These are phyloP conservation scores for Zopfochytrium polystomum DNA, from an alignment of 371 early-diverging fungal species.

Conservation along the genomic window DNA sequence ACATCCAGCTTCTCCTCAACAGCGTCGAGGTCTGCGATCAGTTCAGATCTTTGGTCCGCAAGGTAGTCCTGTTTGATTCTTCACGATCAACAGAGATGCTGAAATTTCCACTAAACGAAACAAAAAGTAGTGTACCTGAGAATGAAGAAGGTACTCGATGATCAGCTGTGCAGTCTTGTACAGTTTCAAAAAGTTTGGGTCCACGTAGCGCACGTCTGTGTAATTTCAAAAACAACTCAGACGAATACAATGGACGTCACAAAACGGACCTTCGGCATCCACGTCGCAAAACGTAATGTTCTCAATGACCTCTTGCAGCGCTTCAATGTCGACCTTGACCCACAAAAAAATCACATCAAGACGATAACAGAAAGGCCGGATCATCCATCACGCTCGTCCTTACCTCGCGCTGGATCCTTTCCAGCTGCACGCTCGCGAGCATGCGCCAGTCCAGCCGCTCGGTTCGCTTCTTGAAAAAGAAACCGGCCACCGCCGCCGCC, in stretches of 20 bases:
- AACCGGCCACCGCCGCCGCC: too few species aligned
- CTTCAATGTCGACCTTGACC: slow-evolving; percentile 42
- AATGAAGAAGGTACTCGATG: slow-evolving; percentile 53
- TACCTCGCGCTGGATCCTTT: slow-evolving; percentile 43
- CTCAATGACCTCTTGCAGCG: slow-evolving; percentile 52
- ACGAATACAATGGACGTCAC: neutral
- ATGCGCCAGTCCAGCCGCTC: slow-evolving; percentile 54
- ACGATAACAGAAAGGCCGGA: neutral
- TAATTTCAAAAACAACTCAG: neutral
- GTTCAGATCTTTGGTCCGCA: slow-evolving; percentile 5
- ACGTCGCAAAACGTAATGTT: slow-evolving; percentile 53
- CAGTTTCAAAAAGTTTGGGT: slow-evolving; percentile 52
- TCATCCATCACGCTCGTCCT: neutral
- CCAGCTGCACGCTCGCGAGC: slow-evolving; percentile 41
- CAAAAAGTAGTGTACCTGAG: slow-evolving; percentile 44
- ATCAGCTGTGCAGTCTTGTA: slow-evolving; percentile 53
- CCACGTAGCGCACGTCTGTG: slow-evolving; percentile 44
- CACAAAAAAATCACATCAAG: neutral
- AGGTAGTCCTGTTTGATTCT: slow-evolving; percentile 23
- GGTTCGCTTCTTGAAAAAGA: slow-evolving; percentile 43
- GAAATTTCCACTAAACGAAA: slow-evolving; percentile 2
- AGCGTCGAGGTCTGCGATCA: slow-evolving; percentile 14
- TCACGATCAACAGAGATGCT: neutral
- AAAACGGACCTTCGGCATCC: slow-evolving; percentile 45
- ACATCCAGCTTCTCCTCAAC: slow-evolving; percentile 11